Conservation (phyloP, 1,284 basidiomycete species). For the Leccinum griseonigrum region DNA sequence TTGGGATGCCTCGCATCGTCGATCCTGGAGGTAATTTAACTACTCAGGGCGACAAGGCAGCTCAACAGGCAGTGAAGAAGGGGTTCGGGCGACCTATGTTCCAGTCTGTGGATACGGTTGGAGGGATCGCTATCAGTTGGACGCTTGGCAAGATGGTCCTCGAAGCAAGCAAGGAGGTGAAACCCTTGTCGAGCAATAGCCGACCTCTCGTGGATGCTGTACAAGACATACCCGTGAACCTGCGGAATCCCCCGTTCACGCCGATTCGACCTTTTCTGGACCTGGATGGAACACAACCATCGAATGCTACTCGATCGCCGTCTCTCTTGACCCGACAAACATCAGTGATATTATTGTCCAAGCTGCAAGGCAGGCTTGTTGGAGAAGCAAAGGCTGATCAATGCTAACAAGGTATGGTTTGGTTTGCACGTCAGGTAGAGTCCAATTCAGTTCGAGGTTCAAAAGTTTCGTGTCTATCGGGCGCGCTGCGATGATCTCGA, state of each 20-base stretch:
- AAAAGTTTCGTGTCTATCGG: too few species aligned
- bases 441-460: neutral
- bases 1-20: slow-evolving; percentile 90
- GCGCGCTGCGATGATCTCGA: too few species aligned
- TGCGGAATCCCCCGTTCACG: slow-evolving; percentile 49
- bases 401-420: neutral
- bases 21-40: slow-evolving; percentile 76
- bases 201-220: slow-evolving; percentile 68
- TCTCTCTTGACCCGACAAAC: neutral
- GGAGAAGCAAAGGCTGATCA: neutral
- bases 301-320: neutral
- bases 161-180: slow-evolving; percentile 87
- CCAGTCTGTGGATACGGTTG: slow-evolving; percentile 91
- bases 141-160: slow-evolving; percentile 98
- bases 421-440: neutral
- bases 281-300: slow-evolving; percentile 37
- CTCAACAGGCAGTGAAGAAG: slow-evolving; percentile 73
- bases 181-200: slow-evolving; percentile 43
- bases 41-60: slow-evolving; percentile 64
- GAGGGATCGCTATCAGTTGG: slow-evolving; percentile 94
- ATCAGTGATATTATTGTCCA: neutral
- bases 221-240: slow-evolving; percentile 52
- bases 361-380: neutral
- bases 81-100: slow-evolving; percentile 79
- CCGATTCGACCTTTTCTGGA: slow-evolving; percentile 62